Base-by-base conservation (phyloP, 805 yeast species). In the Spathaspora passalidarum region DNA sequence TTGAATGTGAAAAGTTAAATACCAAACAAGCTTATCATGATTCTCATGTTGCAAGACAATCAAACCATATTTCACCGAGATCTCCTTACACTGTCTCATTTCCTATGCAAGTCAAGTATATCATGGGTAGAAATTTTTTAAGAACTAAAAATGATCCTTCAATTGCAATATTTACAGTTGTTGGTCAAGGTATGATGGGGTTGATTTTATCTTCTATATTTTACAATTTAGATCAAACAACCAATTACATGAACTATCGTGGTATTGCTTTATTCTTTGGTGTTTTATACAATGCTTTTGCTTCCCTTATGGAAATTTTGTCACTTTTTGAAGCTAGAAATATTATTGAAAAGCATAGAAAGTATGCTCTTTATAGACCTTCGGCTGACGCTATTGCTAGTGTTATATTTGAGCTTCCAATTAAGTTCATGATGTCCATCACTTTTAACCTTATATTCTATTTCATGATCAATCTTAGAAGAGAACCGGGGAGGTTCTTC, bases 291-390 rank as follows among this genome's bases (percentile, higher is more conserved):
- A 82, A 80, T 59, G 83, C 85, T 8, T 76, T 83, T 63, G 65
- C 80, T 23, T 72, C 86, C 4, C 67, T 82, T 53, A 77, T 82
- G 52, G 87, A 82, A 57, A 76, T 82, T 48, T 72, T 82, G 56
- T 62, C 76, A 8, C 66, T 82, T 46, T 83, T 80, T 55, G 78
- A 79, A 48, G 78, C 77, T 47, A 79, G 86, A 66, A 80, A 84
- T 22, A 80, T 87, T 50, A 75, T 84, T 21, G 78, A 77, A 54
- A 86, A 87, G 57, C 95, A 87, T 59, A 81, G 82, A 56, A 75
- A 76, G 41, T 87, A 83, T 54, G 81, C 88, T 0, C 75, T 86
- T 48, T 88, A 84, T 60, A 81, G 82, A 48, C 90, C 91, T 2
- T 76, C 88, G 11, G 81, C 88, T 3, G 92, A 86, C 56, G 86